phyloP scores from a whole-genome alignment of 169 alveolate species.

The Babesia microti region DNA sequence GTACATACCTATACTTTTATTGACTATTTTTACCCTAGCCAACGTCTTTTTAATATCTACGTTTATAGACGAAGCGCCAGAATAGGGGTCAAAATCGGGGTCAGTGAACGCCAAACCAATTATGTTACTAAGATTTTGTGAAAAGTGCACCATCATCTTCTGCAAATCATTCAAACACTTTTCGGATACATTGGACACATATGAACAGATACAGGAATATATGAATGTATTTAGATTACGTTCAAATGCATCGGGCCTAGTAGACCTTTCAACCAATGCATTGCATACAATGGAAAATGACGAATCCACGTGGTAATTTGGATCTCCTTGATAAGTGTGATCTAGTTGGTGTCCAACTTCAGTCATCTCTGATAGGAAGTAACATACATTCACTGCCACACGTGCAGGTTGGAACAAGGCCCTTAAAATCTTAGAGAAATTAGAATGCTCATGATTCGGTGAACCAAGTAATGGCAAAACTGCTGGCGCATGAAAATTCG shows the following conservation, averaged over 20 bases:
- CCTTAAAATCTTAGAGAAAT: slow-evolving; percentile 48
- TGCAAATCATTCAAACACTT: slow-evolving; percentile 26
- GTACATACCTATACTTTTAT: too few relatives aligned
- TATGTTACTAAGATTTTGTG: slow-evolving; percentile 34
- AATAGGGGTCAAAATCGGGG: too few relatives aligned
- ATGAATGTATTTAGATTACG: slow-evolving; percentile 54
- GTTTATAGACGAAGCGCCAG: too few relatives aligned
- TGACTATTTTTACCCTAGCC: too few relatives aligned
- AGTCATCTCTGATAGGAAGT: slow-evolving; percentile 56
- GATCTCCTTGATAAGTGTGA: background rate
- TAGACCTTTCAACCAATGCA: slow-evolving; percentile 47
- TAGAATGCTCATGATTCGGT: slow-evolving; percentile 44
- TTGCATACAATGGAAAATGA: slow-evolving; percentile 54
- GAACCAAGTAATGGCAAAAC: slow-evolving; percentile 64
- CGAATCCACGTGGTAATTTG: slow-evolving; percentile 23
- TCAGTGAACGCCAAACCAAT: too few relatives aligned
- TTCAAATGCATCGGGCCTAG: slow-evolving; percentile 54
- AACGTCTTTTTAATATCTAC: too few relatives aligned
- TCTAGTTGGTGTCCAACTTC: slow-evolving; percentile 19
- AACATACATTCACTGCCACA: slow-evolving; percentile 64
- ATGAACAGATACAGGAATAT: slow-evolving; percentile 48
- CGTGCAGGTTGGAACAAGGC: slow-evolving; percentile 59
- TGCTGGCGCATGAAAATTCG: slow-evolving; percentile 72
- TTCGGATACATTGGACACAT: slow-evolving; percentile 48
- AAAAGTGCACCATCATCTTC: slow-evolving; percentile 50